phyloP scores from a whole-genome alignment of 2,329 filamentous ascomycete species.

The Calonectria naviculata region DNA sequence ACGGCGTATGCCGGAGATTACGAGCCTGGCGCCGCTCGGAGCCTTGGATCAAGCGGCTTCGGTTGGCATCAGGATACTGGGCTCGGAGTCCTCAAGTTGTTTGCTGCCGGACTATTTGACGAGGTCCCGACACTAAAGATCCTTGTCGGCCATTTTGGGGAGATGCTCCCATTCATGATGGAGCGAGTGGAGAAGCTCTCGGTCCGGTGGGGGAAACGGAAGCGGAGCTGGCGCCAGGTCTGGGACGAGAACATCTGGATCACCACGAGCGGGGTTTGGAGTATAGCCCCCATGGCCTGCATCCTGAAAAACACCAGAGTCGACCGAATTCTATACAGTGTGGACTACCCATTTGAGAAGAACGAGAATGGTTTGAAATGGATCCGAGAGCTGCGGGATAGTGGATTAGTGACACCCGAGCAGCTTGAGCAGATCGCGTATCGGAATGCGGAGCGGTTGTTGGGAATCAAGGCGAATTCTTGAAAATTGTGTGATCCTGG shows the following conservation, averaged over 20 bases:
- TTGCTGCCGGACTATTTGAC: slow-evolving; percentile 48
- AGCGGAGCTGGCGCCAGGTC: slow-evolving; percentile 56
- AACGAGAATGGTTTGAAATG: slow-evolving; percentile 61
- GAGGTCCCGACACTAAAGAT: slow-evolving; percentile 50
- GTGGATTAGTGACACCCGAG: slow-evolving; percentile 59
- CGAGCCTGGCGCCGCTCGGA: slow-evolving; percentile 35
- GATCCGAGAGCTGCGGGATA: slow-evolving; percentile 59
- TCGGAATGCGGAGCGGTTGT: slow-evolving; percentile 61
- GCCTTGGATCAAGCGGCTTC: slow-evolving; percentile 55
- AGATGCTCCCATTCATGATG: slow-evolving; percentile 65
- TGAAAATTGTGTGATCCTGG: neutral
- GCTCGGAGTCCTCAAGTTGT: slow-evolving; percentile 51
- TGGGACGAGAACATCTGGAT: slow-evolving; percentile 69
- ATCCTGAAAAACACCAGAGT: slow-evolving; percentile 55
- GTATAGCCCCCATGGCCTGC: slow-evolving; percentile 57
- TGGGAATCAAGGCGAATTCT: slow-evolving; percentile 45
- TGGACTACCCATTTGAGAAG: slow-evolving; percentile 67
- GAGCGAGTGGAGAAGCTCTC: slow-evolving; percentile 53
- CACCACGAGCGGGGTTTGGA: slow-evolving; percentile 66
- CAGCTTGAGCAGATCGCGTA: slow-evolving; percentile 61
- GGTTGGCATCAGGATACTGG: slow-evolving; percentile 64
- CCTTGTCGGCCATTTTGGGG: slow-evolving; percentile 54
- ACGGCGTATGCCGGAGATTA: slow-evolving; percentile 43
- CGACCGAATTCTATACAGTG: slow-evolving; percentile 66
- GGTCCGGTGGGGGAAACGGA: slow-evolving; percentile 43